Conservation (phyloP, 2,329 filamentous ascomycete genomes). For the Hymenoscyphus albidus region DNA sequence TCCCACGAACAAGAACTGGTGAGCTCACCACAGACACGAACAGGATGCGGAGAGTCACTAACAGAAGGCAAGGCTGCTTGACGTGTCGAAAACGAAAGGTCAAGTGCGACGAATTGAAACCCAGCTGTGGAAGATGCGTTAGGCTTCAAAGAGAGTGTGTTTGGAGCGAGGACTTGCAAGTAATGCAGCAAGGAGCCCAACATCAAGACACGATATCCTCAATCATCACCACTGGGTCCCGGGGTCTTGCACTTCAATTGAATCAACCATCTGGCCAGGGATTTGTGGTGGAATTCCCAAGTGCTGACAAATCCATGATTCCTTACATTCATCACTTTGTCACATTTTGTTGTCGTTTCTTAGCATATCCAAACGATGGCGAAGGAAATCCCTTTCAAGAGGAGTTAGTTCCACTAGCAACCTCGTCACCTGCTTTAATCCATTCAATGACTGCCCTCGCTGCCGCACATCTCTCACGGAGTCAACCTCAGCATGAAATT, state of each 20-base stretch:
- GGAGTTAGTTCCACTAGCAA: conserved; percentile 28
- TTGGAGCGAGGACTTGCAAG: conserved; percentile 30
- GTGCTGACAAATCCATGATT: conserved; percentile 27
- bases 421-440: conserved; percentile 29
- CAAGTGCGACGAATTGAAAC: conserved; percentile 67
- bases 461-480: conserved; percentile 30
- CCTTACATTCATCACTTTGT: conserved; percentile 34
- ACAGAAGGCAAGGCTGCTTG: conserved; percentile 50
- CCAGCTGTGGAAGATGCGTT: conserved; percentile 48
- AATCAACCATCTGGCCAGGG: conserved; percentile 25
- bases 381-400: conserved; percentile 33
- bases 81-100: conserved; percentile 67
- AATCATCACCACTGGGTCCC: conserved; percentile 7
- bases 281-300: conserved; percentile 32
- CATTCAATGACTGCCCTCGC: conserved; percentile 33
- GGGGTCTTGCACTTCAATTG: conserved; percentile 12
- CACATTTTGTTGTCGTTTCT: conserved; percentile 31
- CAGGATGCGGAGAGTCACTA: background rate
- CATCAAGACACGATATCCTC: conserved; percentile 3
- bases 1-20: conserved; percentile 33
- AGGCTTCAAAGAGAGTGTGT: conserved; percentile 30
- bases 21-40: conserved; percentile 1
- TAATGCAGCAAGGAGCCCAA: conserved; percentile 18
- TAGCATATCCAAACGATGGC: conserved; percentile 33
- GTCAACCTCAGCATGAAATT: conserved; percentile 27